Evolutionary conservation across 2,329 filamentous ascomycete genomes (phyloP).

Genomic region (Chaetomiaceae sp.): DNA sequence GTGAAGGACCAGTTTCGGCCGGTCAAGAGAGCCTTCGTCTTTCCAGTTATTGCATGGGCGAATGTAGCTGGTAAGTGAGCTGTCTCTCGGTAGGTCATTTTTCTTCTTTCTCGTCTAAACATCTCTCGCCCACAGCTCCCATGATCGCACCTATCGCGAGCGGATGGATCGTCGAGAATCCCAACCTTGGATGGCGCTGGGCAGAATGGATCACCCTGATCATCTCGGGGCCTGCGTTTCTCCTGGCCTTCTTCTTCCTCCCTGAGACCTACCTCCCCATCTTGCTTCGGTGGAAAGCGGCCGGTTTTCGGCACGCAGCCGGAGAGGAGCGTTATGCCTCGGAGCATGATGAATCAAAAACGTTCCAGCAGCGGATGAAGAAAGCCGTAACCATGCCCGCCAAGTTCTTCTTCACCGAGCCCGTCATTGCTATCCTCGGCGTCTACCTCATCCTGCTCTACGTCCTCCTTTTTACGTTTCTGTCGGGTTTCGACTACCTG

Average conservation of each 20-base stretch:
- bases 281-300: conserved; percentile 43
- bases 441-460: conserved; percentile 46
- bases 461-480: conserved; percentile 41
- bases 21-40: conserved; percentile 45
- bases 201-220: conserved; percentile 42
- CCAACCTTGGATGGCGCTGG: conserved; percentile 46
- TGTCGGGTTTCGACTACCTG: conserved; percentile 49
- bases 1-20: conserved; percentile 45
- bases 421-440: conserved; percentile 44
- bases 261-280: conserved; percentile 48
- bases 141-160: conserved; percentile 42
- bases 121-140: conserved; percentile 32
- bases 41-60: conserved; percentile 46
- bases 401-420: conserved; percentile 40
- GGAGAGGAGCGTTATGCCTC: conserved; percentile 45
- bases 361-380: conserved; percentile 35
- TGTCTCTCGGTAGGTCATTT: neutral
- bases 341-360: conserved; percentile 39
- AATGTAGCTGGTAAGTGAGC: conserved; percentile 35
- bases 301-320: conserved; percentile 37
- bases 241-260: conserved; percentile 39
- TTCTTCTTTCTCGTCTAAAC: no score
- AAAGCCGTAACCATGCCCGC: conserved; percentile 40
- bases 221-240: conserved; percentile 32
- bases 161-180: conserved; percentile 39